These are phyloP conservation scores for Magnusiomyces tetraspermus DNA, from an alignment of 1,139 yeast genomes.

Conservation along the genomic window DNA sequence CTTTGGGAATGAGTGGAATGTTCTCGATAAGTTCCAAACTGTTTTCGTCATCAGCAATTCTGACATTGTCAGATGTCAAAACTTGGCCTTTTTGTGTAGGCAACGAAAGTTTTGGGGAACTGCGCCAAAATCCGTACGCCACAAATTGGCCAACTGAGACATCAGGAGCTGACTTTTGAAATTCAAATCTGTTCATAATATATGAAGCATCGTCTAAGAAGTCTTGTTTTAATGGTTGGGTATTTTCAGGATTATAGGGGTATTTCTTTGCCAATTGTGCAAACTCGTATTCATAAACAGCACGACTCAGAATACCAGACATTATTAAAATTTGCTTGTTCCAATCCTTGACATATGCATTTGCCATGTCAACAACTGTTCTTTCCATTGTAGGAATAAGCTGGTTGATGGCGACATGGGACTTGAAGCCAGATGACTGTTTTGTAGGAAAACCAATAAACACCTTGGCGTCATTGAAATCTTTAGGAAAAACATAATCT, in stretches of 20 bases:
- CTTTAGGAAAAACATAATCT: conserved; percentile 32
- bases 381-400: conserved; percentile 39
- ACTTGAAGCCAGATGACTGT: conserved; percentile 34
- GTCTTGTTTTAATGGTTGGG: conserved; percentile 4
- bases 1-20: conserved; percentile 27
- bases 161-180: conserved; percentile 33
- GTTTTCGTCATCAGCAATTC: conserved; percentile 25
- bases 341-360: conserved; percentile 36
- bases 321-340: conserved; percentile 34
- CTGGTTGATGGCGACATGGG: conserved; percentile 35
- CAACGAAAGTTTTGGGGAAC: conserved; percentile 24
- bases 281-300: conserved; percentile 33
- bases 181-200: conserved; percentile 28
- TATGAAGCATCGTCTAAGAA: conserved; percentile 21
- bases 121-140: conserved; percentile 32
- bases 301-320: conserved; percentile 33
- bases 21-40: conserved; percentile 23
- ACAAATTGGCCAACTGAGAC: conserved; percentile 30
- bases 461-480: conserved; percentile 32
- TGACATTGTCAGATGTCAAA: conserved; percentile 26
- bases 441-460: conserved; percentile 39
- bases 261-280: conserved; percentile 9
- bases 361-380: conserved; percentile 37
- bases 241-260: background rate
- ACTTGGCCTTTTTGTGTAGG: conserved; percentile 31